These are phyloP conservation scores for Marsdenia floribunda DNA, from an alignment of 257 asterid species.

Conservation along the genomic window DNA sequence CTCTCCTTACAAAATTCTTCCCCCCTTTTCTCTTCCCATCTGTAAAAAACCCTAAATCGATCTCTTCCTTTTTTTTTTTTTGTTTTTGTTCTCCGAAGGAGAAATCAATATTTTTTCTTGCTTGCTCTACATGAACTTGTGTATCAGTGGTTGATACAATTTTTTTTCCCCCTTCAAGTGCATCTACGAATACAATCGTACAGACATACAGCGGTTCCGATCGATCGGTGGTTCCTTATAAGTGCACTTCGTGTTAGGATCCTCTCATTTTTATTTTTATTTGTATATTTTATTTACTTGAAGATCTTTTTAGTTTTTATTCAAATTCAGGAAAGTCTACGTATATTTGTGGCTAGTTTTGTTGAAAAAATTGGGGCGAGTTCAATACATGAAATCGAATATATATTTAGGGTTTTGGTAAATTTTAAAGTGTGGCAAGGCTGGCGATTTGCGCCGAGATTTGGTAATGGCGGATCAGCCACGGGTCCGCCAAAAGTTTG, in stretches of 20 bases:
- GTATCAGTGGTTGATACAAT: not conserved
- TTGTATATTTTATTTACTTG: slow-evolving; percentile 18
- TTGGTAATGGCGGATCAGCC: slow-evolving; percentile 94
- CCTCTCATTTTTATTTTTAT: not conserved
- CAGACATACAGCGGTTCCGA: slow-evolving; percentile 7
- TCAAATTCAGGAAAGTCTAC: not conserved
- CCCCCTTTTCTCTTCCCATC: slow-evolving; percentile 13
- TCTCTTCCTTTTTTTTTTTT: slow-evolving; percentile 8
- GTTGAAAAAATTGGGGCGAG: not conserved
- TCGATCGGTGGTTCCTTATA: slow-evolving; percentile 8
- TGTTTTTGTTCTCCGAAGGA: slow-evolving; percentile 15
- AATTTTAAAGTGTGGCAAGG: slow-evolving; percentile 28
- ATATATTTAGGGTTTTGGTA: slow-evolving; percentile 24
- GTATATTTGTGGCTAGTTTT: not conserved
- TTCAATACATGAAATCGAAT: not conserved
- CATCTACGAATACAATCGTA: not conserved
- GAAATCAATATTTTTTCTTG: not conserved
- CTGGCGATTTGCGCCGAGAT: slow-evolving; percentile 51
- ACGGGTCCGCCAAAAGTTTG: slow-evolving; percentile 43
- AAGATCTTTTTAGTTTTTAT: slow-evolving; percentile 15
- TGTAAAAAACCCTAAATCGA: slow-evolving; percentile 46
- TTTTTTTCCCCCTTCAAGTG: not conserved
- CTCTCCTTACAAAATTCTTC: not conserved
- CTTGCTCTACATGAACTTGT: slow-evolving; percentile 11
- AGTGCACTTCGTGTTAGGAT: not conserved